Conservation (phyloP, 1,139 yeast species). For the Saccharomyces hybrid region DNA sequence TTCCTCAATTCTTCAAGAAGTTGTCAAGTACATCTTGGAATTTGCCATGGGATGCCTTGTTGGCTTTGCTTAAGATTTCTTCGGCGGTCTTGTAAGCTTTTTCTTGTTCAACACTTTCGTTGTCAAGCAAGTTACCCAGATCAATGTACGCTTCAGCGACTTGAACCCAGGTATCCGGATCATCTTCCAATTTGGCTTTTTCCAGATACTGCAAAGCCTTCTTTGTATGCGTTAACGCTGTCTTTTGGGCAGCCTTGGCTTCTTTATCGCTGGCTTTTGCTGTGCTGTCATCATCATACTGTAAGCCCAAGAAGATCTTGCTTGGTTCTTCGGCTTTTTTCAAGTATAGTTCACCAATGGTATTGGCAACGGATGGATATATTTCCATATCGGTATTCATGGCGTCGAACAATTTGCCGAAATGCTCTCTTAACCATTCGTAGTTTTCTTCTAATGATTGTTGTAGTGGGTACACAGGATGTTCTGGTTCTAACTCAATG, state of each 20-base stretch:
- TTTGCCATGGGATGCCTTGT: constrained; percentile 69
- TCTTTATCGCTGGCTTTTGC: constrained; percentile 33
- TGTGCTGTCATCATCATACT: constrained; percentile 46
- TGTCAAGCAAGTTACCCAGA: constrained; percentile 62
- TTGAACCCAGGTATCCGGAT: constrained; percentile 73
- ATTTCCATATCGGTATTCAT: constrained; percentile 21
- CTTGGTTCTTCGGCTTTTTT: constrained; percentile 59
- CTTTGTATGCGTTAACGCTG: constrained; percentile 44
- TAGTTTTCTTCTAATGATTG: constrained; percentile 31
- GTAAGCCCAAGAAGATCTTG: constrained; percentile 45
- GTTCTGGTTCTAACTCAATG: constrained; percentile 38
- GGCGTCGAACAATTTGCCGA: constrained; percentile 34
- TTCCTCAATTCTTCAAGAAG: constrained; percentile 17
- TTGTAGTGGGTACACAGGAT: constrained; percentile 46
- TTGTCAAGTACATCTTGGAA: constrained; percentile 49
- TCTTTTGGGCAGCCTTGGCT: constrained; percentile 39
- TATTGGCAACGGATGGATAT: constrained; percentile 37
- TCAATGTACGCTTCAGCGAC: constrained; percentile 80
- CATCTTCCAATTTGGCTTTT: constrained; percentile 58
- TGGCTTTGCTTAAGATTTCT: constrained; percentile 50
- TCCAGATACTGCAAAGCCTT: constrained; percentile 51
- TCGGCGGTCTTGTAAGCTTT: constrained; percentile 60
- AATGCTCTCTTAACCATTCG: constrained; percentile 52
- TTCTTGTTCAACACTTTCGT: constrained; percentile 61
- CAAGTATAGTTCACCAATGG: constrained; percentile 54